phyloP scores from a whole-genome alignment of 2,329 filamentous ascomycete genomes.

The Nemania abortiva region DNA sequence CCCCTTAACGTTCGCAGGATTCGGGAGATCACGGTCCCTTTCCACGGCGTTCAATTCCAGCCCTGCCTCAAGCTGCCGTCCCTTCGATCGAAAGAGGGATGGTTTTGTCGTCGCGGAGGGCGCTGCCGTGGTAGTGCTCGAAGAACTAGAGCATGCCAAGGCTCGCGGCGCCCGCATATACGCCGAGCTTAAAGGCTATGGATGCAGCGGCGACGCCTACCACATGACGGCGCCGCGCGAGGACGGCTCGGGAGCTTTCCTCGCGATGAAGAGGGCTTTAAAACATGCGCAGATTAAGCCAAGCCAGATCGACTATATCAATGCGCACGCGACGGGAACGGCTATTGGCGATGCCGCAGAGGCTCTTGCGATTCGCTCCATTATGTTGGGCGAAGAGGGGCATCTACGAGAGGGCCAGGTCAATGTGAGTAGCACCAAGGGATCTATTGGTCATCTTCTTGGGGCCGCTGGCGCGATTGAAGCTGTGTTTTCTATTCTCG shows the following conservation, averaged over 20 bases:
- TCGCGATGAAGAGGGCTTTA: conserved; percentile 88
- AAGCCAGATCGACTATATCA: conserved; percentile 85
- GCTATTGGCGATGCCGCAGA: conserved; percentile 88
- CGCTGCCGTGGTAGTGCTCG: conserved; percentile 86
- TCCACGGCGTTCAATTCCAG: conserved; percentile 82
- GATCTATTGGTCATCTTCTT: conserved; percentile 89
- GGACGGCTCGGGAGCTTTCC: conserved; percentile 82
- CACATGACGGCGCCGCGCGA: conserved; percentile 92
- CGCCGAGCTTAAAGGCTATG: conserved; percentile 90
- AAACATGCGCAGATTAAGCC: conserved; percentile 78
- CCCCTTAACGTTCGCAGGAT: conserved; percentile 91
- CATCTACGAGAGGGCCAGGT: conserved; percentile 71
- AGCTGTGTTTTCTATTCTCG: conserved; percentile 84
- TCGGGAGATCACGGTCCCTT: conserved; percentile 87
- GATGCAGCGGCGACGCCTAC: conserved; percentile 88
- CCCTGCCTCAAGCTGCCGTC: conserved; percentile 79
- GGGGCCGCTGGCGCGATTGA: conserved; percentile 93
- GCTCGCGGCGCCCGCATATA: conserved; percentile 84
- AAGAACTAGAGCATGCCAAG: conserved; percentile 90
- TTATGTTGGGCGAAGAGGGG: conserved; percentile 82
- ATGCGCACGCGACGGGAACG: conserved; percentile 94
- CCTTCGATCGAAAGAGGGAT: conserved; percentile 82
- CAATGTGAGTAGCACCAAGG: conserved; percentile 93
- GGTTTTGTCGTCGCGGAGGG: conserved; percentile 97
- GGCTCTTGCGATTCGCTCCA: conserved; percentile 80